Evolutionary conservation across 352 stramenopile genomes (phyloP).

Genomic region (Pythium insidiosum): DNA sequence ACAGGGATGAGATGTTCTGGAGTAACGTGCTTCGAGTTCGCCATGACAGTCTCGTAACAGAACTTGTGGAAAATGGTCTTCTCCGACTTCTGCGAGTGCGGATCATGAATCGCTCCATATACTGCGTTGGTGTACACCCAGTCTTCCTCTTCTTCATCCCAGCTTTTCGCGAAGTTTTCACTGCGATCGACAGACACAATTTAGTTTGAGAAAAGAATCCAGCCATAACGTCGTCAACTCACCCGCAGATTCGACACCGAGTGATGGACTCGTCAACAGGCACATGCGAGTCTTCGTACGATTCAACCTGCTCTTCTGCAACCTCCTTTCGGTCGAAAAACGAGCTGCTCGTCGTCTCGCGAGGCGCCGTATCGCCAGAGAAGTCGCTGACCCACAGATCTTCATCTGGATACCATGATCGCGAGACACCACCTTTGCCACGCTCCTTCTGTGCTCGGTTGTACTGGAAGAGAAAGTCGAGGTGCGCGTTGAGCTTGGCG

Average conservation of each 20-base stretch:
- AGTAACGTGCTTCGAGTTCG: constrained; percentile 77
- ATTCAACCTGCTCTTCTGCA: constrained; percentile 34
- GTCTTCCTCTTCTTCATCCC: constrained; percentile 85
- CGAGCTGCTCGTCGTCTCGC: constrained; percentile 67
- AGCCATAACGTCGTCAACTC: too few species aligned
- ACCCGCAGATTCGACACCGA: constrained; percentile 80
- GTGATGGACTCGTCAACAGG: constrained; percentile 74
- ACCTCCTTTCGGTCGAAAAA: constrained; percentile 65
- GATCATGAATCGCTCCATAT: constrained; percentile 61
- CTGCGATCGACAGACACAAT: constrained; percentile 13
- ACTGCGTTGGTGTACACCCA: constrained; percentile 89
- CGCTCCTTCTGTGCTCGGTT: constrained; percentile 77
- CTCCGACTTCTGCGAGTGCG: constrained; percentile 22
- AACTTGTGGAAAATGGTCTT: constrained; percentile 88
- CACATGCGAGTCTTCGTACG: constrained; percentile 62
- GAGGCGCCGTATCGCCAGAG: constrained; percentile 39
- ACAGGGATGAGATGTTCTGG: constrained; percentile 62
- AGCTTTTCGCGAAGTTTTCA: constrained; percentile 76
- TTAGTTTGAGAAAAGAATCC: neutral
- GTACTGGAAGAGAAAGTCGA: constrained; percentile 85
- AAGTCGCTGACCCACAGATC: constrained; percentile 78
- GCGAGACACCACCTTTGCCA: constrained; percentile 70
- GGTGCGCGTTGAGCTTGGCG: constrained; percentile 62
- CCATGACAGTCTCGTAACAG: constrained; percentile 79
- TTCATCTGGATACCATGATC: constrained; percentile 79